Conservation (phyloP, 768 basidiomycete genomes). For the Boletus patriciae region DNA sequence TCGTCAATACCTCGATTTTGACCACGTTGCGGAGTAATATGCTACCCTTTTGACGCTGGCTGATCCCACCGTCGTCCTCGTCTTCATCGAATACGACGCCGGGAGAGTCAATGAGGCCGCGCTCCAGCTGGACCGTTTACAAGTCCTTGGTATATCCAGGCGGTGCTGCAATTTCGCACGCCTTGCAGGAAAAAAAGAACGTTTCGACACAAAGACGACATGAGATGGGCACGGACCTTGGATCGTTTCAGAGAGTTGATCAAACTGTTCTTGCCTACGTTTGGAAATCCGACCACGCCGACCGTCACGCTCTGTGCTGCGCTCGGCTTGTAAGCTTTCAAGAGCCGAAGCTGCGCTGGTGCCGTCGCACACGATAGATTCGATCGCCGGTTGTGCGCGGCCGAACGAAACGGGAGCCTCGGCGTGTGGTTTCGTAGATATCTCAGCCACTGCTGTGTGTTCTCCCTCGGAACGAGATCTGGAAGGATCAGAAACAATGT, state of each 20-base stretch:
- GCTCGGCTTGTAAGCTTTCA: conserved; percentile 80
- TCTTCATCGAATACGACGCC: conserved; percentile 96
- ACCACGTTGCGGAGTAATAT: conserved; percentile 85
- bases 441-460: conserved; percentile 87
- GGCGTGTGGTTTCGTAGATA: conserved; percentile 92
- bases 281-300: conserved; percentile 94
- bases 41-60: conserved; percentile 50
- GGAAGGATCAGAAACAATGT: background rate
- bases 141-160: conserved; percentile 92
- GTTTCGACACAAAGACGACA: background rate
- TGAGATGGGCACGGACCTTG: conserved; percentile 49
- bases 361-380: conserved; percentile 79
- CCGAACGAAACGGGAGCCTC: conserved; percentile 87
- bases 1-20: conserved; percentile 88
- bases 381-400: conserved; percentile 71
- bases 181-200: conserved; percentile 40
- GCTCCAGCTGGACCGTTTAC: conserved; percentile 89
- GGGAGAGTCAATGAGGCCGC: conserved; percentile 92
- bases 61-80: conserved; percentile 45
- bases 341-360: conserved; percentile 72
- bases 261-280: conserved; percentile 93
- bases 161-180: conserved; percentile 92
- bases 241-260: conserved; percentile 90
- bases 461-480: conserved; percentile 89
- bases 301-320: conserved; percentile 70